Base-by-base conservation (phyloP, 148 eudicot species). In the Fallopia convolvulus region DNA sequence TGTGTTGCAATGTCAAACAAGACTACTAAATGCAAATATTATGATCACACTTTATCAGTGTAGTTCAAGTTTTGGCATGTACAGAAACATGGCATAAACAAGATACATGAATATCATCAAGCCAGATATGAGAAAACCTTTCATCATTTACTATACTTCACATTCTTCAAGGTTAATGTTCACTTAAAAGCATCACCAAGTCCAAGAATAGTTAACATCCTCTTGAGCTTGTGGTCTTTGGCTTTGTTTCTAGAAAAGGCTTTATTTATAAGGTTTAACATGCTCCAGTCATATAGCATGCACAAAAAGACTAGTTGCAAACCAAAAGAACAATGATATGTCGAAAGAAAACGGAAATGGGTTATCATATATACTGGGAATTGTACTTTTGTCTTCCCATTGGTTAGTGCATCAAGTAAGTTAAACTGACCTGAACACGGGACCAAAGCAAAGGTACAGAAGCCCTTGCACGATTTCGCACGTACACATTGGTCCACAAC, bases 361-460 rank as follows among this genome's bases (percentile, higher is more conserved):
- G 39, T 32, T 4, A 30, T 13, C 70, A 63, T 26, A 40, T 26
- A 75, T 18, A 75, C 23, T 56, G 15, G 30, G 11, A 8, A 40
- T 20, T 33, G 71, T 61, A 18, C 11, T 30, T 53, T 30, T 53
- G 41, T 30, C 26, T 40, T 18, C 33, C 36, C 47, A 15, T 3
- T 2, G 23, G 18, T 8, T 52, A 23, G 13, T 46, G 0, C 52
- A 46, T 77, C 61, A 42, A 21, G 33, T 61, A 8, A 72, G 50
- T 10, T 42, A 12, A 79, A 83, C 91, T 73, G 32, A 93, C 99
- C 99, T 96, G 99, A 68, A 96, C 97, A 32, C 99, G 93, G 80
- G 97, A 91, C 93, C 97, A 96, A 78, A 87, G 91, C 88, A 96
- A 84, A 36, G 98, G 99, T 77, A 96, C 94, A 53, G 94, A 74